phyloP scores from a whole-genome alignment of 73 alveolate genomes.

The Urostyla sp. region DNA sequence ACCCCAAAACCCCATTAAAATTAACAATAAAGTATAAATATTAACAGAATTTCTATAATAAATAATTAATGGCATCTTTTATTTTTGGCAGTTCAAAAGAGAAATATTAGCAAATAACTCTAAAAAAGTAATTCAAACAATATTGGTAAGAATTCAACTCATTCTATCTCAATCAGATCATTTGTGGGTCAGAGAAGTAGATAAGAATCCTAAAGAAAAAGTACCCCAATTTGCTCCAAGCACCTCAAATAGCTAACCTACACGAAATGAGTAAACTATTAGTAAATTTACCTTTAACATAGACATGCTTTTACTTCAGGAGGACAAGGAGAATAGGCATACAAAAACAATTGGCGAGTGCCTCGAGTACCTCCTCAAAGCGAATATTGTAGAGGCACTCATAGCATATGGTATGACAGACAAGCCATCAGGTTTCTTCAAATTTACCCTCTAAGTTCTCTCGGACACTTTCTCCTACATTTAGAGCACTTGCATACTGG shows the following conservation, averaged over 20 bases:
- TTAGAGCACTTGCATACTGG: constrained; percentile 12
- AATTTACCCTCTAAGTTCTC: constrained; percentile 1
- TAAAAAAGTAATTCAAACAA: background rate
- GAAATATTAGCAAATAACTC: background rate
- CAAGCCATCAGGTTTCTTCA: constrained; percentile 49
- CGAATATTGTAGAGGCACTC: constrained; percentile 45
- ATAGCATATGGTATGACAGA: constrained; percentile 57
- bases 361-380: constrained; percentile 32
- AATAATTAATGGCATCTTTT: constrained; percentile 28
- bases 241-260: constrained; percentile 25
- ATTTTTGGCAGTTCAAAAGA: background rate
- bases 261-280: constrained; percentile 8
- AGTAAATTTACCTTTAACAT: background rate
- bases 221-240: constrained; percentile 5
- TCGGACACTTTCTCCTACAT: background rate
- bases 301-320: constrained; percentile 15
- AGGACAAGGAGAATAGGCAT: constrained; percentile 30
- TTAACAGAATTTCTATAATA: no score
- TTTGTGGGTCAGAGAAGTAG: background rate
- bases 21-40: background rate
- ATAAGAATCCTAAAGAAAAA: background rate
- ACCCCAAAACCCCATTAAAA: background rate
- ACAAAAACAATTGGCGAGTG: constrained; percentile 58
- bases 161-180: constrained; percentile 5
- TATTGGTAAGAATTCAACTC: constrained; percentile 31